Evolutionary conservation across 345 rosid species (phyloP), one percentile per base, ranked within the genome.

Genomic region (Geranium brycei): DNA sequence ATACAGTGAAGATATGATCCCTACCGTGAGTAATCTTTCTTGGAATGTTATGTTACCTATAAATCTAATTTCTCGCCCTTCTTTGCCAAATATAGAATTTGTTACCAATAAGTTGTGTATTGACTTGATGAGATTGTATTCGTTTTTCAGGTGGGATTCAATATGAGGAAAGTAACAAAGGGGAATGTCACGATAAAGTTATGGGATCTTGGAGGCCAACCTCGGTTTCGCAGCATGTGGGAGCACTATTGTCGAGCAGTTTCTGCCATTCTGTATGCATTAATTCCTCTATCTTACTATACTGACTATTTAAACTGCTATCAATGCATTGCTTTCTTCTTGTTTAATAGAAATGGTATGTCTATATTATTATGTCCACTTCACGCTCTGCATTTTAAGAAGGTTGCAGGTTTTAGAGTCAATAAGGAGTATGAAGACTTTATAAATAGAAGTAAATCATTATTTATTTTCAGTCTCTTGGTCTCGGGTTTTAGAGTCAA

Each of bases 181-280:
- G 97, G 96, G 75, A 91, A 85, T 63, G 97, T 91, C 62, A 88
- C 96, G 8, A 91, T 91, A 65, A 91, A 88, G 77, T 76, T 91
- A 70, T 91, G 97, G 96, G 97, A 90, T 80, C 95, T 85, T 31
- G 96, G 96, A 67, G 97, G 97, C 76, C 87, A 88, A 68, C 97
- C 97, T 58, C 82, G 97, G 76, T 87, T 90, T 72, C 95, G 97
- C 73, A 87, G 97, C 62, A 90, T 90, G 97, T 90, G 95, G 97
- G 95, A 90, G 79, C 80, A 95, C 19, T 90, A 90, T 56, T 90
- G 95, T 41, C 97, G 95, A 69, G 83, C 95, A 30, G 95, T 87
- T 73, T 87, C 95, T 62, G 91, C 97, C 8, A 87, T 90, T 59
- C 91, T 87, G 97, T 90, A 85, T 66, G 71, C 62, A 59, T 71